These are phyloP conservation scores for Setaria viridis DNA, from an alignment of 202 grass and related monocot species.

Conservation along the genomic window DNA sequence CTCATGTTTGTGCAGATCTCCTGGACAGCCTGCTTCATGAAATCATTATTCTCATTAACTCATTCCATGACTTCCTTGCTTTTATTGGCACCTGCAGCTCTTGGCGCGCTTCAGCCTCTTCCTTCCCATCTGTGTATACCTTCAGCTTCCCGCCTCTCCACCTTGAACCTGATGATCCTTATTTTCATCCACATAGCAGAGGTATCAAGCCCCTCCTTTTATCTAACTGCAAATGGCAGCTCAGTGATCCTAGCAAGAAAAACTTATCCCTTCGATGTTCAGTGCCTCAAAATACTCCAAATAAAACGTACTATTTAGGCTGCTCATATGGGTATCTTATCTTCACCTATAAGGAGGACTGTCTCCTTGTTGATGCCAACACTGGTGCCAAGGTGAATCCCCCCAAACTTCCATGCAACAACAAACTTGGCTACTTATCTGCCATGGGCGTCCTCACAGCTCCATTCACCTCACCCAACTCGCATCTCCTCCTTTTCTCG, in stretches of 20 bases:
- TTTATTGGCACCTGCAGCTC: conserved; percentile 7
- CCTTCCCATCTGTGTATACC: conserved; percentile 6
- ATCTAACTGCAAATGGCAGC: neutral
- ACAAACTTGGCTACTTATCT: neutral
- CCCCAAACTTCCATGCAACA: conserved; percentile 1
- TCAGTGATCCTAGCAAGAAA: neutral
- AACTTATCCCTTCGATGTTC: neutral
- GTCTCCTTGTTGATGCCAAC: neutral
- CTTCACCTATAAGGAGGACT: neutral
- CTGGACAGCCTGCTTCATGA: conserved; percentile 1
- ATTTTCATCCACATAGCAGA: neutral
- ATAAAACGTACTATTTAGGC: neutral
- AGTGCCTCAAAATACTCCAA: neutral
- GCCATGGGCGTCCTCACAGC: neutral
- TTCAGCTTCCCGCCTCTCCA: conserved; percentile 14
- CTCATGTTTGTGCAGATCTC: conserved; percentile 21
- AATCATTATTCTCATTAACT: conserved; percentile 11
- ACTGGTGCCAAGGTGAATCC: neutral
- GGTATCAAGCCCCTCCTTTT: neutral
- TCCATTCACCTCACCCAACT: neutral
- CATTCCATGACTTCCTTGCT: conserved; percentile 17
- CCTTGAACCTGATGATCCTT: neutral
- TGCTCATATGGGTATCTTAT: conserved; percentile 13
- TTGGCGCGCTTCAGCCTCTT: neutral
- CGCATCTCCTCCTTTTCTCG: conserved; percentile 16